Conservation (phyloP, 179 eudicot species). For the Pouteria campechiana region DNA sequence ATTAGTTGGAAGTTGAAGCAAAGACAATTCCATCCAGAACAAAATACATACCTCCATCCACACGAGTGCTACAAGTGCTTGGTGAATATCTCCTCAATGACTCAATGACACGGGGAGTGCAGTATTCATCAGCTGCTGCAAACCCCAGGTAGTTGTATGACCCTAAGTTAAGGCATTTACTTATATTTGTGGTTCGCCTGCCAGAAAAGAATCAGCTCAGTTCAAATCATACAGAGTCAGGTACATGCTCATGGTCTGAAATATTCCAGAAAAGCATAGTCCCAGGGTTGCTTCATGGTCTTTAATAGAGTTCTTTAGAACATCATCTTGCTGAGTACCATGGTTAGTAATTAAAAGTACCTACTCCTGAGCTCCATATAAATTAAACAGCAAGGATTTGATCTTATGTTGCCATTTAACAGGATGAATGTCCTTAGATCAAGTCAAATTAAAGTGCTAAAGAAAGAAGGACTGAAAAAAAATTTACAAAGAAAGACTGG, state of each 20-base stretch:
- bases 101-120: slow-evolving; percentile 87
- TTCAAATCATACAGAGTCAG: not conserved
- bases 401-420: too few species aligned
- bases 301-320: too few species aligned
- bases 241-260: not conserved
- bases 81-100: slow-evolving; percentile 62
- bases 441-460: too few species aligned
- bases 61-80: slow-evolving; percentile 93
- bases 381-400: too few species aligned
- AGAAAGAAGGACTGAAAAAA: too few species aligned
- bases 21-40: not conserved
- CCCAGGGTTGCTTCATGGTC: too few species aligned
- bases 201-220: slow-evolving; percentile 14
- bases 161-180: slow-evolving; percentile 85
- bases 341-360: too few species aligned
- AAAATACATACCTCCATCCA: slow-evolving; percentile 75
- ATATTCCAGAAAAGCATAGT: not conserved
- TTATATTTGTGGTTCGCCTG: slow-evolving; percentile 69
- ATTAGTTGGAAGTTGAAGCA: slow-evolving; percentile 5
- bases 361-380: too few species aligned
- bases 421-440: too few species aligned
- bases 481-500: too few species aligned
- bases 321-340: too few species aligned
- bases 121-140: slow-evolving; percentile 98
- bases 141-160: slow-evolving; percentile 98